Evolutionary conservation across 805 yeast genomes (phyloP), one percentile per base, ranked within the genome.

Genomic region (Hanseniaspora clermontiae): DNA sequence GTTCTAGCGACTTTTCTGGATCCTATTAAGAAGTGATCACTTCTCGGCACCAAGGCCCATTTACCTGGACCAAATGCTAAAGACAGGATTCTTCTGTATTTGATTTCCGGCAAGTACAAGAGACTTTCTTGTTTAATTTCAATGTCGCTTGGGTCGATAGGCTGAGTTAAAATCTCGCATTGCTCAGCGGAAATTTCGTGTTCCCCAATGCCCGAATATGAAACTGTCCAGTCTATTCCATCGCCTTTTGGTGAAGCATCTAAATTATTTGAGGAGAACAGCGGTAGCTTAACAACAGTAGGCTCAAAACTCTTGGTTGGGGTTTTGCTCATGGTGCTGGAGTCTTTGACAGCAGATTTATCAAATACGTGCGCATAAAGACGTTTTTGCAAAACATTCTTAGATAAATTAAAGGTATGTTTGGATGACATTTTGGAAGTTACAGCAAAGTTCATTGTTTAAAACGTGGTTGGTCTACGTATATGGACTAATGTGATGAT

Each of bases 21-120:
- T 1, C 95, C 84, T 36, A 93, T 80, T 54, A 80, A 73, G 19
- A 43, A 45, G 0, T 95, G 84, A 61, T 86, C 91, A 0, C 95
- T 82, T 57, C 98, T 74, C 11, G 98, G 97, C 0, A 95, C 96
- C 57, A 93, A 73, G 0, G 97, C 97, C 98, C 98, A 93, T 1
- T 95, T 97, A 31, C 98, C 98, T 7, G 98, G 96, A 3, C 98
- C 98, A 73, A 93, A 91, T 0, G 97, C 95, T 40, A 76, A 76
- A 70, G 91, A 91, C 61, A 93, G 70, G 24, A 90, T 83, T 47
- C 98, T 77, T 61, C 98, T 79, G 67, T 93, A 93, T 67, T 91
- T 91, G 70, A 93, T 93, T 68, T 93, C 98, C 0, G 98, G 98
- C 48, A 93, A 72, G 64, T 87, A 93, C 8, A 93, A 69, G 51